Base-by-base conservation (phyloP, 2,329 filamentous ascomycete species). In the Golovinomyces cichoracearum region DNA sequence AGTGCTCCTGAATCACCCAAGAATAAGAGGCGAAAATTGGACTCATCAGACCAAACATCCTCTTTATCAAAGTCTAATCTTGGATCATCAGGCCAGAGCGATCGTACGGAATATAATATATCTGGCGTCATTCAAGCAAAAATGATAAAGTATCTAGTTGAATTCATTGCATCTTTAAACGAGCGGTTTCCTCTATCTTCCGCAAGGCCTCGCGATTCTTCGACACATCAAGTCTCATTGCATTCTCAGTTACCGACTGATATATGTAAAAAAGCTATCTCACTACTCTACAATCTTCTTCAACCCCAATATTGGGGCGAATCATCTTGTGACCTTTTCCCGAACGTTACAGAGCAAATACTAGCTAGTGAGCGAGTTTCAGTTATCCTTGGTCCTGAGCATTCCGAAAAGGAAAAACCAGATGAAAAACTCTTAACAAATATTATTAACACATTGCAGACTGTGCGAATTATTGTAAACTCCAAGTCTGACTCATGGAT, bases 401-500 rank as follows among this genome's bases (percentile, higher is more conserved):
- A 72, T 5, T 61, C 65, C 0, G 74, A 78, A 52, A 76, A 76
- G 49, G 80, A 84, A 47, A 82, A 83, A 57, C 73, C 71, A n/a
- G 79, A 86, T 53, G 81, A 86, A 37, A 85, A 84, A 62, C 85
- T 86, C 58, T 72, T 81, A 38, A 92, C 83, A 0, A 78, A 80
- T 53, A 88, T 93, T 63, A 76, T 98, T 64, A 98, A 98, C 61
- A 85, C 86, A 1, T 70, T 98, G 13, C 86, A 95, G 61, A 82
- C 95, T 37, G 70, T 98, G 51, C 82, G 88, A 45, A 81, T 94
- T 51, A 77, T 98, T 45, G 69, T 95, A 51, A 84, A 90, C 57
- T 78, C 80, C 53, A 92, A 93, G 63, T 69, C 82, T 0, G 79
- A 93, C 57, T 83, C 93, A 2, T 98, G 90, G 90, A 78, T 95